phyloP scores from a whole-genome alignment of 2,329 filamentous ascomycete species.

The Neophaeococcomyces mojaviensis region DNA sequence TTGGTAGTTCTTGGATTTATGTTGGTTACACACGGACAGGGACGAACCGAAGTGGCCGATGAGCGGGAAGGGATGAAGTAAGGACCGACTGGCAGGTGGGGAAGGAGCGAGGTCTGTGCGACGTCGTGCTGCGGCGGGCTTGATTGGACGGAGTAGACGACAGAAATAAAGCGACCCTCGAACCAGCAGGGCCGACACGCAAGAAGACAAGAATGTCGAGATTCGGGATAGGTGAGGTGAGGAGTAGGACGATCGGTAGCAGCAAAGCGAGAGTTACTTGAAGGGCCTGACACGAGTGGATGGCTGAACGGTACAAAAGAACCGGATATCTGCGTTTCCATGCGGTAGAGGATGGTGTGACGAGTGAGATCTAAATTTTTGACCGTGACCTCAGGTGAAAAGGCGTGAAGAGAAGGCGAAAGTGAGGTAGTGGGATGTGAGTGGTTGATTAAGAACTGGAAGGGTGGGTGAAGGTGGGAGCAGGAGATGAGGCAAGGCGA shows the following conservation, averaged over 20 bases:
- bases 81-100: slow-evolving; percentile 14
- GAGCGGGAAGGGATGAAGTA: slow-evolving; percentile 14
- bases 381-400: slow-evolving; percentile 13
- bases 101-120: slow-evolving; percentile 5
- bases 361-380: slow-evolving; percentile 17
- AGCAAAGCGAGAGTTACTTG: slow-evolving; percentile 3
- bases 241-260: slow-evolving; percentile 1
- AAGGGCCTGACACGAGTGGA: neutral
- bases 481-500: slow-evolving; percentile 16
- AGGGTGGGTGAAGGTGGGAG: slow-evolving; percentile 19
- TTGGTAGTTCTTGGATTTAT: slow-evolving; percentile 3
- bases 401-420: slow-evolving; percentile 10
- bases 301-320: slow-evolving; percentile 6
- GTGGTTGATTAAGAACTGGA: slow-evolving; percentile 20
- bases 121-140: slow-evolving; percentile 1
- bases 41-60: slow-evolving; percentile 19
- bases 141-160: slow-evolving; percentile 10
- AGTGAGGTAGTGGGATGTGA: slow-evolving; percentile 16
- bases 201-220: neutral
- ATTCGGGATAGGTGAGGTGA: slow-evolving; percentile 1
- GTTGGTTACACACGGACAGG: slow-evolving; percentile 18
- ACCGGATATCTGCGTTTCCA: slow-evolving; percentile 10
- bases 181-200: slow-evolving; percentile 8
- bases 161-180: slow-evolving; percentile 7
- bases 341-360: slow-evolving; percentile 11